phyloP scores from a whole-genome alignment of 768 basidiomycete species.

The Boletus bicolor region DNA sequence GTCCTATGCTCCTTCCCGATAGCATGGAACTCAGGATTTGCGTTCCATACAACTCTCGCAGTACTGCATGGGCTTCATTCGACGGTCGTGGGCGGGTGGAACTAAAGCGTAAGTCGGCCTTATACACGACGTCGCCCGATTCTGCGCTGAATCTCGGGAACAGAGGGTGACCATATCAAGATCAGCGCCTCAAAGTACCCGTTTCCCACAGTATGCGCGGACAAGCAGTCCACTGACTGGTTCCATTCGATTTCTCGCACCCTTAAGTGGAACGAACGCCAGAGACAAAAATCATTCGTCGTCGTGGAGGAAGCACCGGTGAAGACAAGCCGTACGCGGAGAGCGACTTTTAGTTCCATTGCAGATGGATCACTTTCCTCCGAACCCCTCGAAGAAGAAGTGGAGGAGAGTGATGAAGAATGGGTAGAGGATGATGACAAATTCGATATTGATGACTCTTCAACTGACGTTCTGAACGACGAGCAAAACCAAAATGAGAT shows the following conservation, averaged over 20 bases:
- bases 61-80: conserved; percentile 98
- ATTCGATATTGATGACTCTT: conserved; percentile 93
- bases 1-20: conserved; percentile 97
- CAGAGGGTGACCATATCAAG: conserved; percentile 99
- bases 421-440: conserved; percentile 65
- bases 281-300: conserved; percentile 97
- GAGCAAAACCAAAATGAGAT: conserved; percentile 11
- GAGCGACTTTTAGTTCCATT: conserved; percentile 3
- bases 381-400: conserved; percentile 39
- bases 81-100: conserved; percentile 97
- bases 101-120: conserved; percentile 71
- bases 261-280: conserved; percentile 98
- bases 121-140: background rate
- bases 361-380: conserved; percentile 13
- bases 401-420: conserved; percentile 37
- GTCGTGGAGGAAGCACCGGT: conserved; percentile 87
- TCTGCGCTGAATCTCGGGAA: conserved; percentile 5
- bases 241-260: conserved; percentile 96
- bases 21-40: conserved; percentile 98
- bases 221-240: conserved; percentile 98
- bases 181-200: conserved; percentile 96
- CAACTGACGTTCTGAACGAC: conserved; percentile 45
- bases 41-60: conserved; percentile 97
- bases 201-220: conserved; percentile 97
- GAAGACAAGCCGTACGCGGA: conserved; percentile 35